These are phyloP conservation scores for Solanum neorickii DNA, from an alignment of 257 asterid species.

Conservation along the genomic window DNA sequence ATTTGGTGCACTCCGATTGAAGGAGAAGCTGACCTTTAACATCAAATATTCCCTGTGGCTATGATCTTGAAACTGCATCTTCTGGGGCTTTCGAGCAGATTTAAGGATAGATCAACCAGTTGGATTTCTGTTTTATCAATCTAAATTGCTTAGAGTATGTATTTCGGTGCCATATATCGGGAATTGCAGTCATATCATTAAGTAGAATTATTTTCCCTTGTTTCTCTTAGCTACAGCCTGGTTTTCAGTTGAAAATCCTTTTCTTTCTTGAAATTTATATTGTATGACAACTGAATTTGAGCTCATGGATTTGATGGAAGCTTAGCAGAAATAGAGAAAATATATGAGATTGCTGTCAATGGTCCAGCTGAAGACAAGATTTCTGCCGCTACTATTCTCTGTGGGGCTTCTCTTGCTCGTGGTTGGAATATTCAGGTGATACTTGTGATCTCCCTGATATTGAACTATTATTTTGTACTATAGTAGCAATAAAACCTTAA, in stretches of 20 bases:
- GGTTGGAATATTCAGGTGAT: constrained; percentile 98
- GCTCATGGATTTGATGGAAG: constrained; percentile 65
- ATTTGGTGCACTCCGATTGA: background rate
- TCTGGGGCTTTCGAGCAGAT: background rate
- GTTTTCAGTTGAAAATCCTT: constrained; percentile 5
- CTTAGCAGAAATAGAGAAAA: constrained; percentile 94
- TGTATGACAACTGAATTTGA: constrained; percentile 42
- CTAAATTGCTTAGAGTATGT: background rate
- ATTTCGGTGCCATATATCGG: background rate
- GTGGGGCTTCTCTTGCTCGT: constrained; percentile 92
- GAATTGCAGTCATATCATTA: background rate
- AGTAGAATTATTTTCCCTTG: constrained; percentile 1
- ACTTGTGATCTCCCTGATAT: background rate
- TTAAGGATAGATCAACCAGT: background rate
- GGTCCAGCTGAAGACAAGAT: constrained; percentile 91
- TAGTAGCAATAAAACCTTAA: background rate
- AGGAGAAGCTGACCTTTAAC: background rate
- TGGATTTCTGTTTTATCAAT: background rate
- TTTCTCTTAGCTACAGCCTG: background rate
- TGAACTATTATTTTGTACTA: background rate
- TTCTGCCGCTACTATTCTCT: constrained; percentile 79
- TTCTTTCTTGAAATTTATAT: constrained; percentile 4
- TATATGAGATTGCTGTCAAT: constrained; percentile 76
- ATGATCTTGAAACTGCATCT: background rate
- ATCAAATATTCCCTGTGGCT: background rate